Evolutionary conservation across 805 yeast genomes (phyloP).

Genomic region (Grigorovia yakushimaensis): DNA sequence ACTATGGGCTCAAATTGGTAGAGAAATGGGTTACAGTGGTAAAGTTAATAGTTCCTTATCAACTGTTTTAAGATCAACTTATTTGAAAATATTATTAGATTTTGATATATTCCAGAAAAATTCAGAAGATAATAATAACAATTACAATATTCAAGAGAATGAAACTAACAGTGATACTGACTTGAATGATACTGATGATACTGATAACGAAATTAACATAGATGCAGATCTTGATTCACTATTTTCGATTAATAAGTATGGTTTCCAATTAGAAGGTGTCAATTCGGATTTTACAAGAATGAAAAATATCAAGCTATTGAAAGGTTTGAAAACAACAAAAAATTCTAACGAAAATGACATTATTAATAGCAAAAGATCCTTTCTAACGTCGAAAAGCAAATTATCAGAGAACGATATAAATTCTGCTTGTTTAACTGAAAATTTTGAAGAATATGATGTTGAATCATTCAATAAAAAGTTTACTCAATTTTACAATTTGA

Average conservation of each 20-base stretch:
- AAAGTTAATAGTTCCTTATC: constrained; percentile 63
- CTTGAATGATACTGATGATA: constrained; percentile 22
- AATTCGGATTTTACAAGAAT: constrained; percentile 39
- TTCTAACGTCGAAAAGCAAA: constrained; percentile 30
- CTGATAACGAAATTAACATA: background rate
- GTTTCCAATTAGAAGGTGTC: constrained; percentile 15
- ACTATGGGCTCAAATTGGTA: constrained; percentile 75
- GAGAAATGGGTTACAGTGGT: constrained; percentile 70
- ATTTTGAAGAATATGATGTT: constrained; percentile 32
- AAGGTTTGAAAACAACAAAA: constrained; percentile 35
- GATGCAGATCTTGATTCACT: background rate
- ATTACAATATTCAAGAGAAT: too few relatives aligned
- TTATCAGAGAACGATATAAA: constrained; percentile 25
- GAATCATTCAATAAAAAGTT: constrained; percentile 26
- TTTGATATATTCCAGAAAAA: constrained; percentile 18
- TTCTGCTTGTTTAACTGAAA: too few relatives aligned
- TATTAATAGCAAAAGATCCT: constrained; percentile 37
- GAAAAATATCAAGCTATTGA: constrained; percentile 35
- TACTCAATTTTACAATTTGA: constrained; percentile 44
- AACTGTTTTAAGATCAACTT: constrained; percentile 53
- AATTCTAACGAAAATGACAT: constrained; percentile 32
- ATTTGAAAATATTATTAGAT: constrained; percentile 35
- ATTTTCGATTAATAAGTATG: background rate
- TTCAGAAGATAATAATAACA: background rate
- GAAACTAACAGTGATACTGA: background rate